Percentiles rank a stretch among this genome's conserved stretches.
Evolutionary conservation across 805 yeast species (phyloP).

Genomic region (Wickerhamiella domercqiae): DNA sequence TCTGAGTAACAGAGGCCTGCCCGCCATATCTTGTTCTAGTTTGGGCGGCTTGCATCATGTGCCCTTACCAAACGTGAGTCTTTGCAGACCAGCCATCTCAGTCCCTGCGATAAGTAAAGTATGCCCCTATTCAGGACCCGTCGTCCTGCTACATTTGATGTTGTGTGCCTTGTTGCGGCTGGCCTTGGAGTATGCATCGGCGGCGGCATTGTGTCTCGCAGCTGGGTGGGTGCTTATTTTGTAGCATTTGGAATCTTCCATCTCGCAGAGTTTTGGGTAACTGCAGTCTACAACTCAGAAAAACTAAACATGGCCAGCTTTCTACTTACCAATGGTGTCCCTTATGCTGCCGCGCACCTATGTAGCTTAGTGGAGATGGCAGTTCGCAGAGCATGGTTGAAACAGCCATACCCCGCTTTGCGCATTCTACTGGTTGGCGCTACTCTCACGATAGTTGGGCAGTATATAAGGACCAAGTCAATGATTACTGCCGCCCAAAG

Average conservation of each 20-base stretch:
- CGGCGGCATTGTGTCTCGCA: constrained; percentile 8
- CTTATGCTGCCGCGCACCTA: constrained; percentile 42
- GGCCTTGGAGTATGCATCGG: constrained; percentile 20
- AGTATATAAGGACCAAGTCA: constrained; percentile 50
- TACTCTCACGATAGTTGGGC: constrained; percentile 40
- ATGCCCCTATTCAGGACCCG: constrained; percentile 6
- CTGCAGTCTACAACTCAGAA: constrained; percentile 56
- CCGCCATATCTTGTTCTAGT: too few species aligned
- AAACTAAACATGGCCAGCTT: constrained; percentile 60
- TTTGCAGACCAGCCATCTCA: too few species aligned
- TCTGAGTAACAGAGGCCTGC: too few species aligned
- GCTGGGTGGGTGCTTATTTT: constrained; percentile 32
- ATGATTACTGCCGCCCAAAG: constrained; percentile 82
- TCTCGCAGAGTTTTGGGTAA: constrained; percentile 63
- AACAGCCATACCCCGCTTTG: constrained; percentile 25
- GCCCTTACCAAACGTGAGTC: too few species aligned
- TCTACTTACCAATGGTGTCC: constrained; percentile 45
- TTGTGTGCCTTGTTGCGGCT: constrained; percentile 20
- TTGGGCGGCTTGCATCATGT: too few species aligned
- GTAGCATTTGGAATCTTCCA: constrained; percentile 50
- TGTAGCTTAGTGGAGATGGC: constrained; percentile 38
- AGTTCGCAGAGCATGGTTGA: constrained; percentile 28
- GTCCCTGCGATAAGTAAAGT: too few species aligned
- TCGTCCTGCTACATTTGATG: constrained; percentile 17
- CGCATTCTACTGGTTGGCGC: constrained; percentile 32